Base-by-base conservation (phyloP, 257 asterid genomes). In the Jacaranda mimosifolia region DNA sequence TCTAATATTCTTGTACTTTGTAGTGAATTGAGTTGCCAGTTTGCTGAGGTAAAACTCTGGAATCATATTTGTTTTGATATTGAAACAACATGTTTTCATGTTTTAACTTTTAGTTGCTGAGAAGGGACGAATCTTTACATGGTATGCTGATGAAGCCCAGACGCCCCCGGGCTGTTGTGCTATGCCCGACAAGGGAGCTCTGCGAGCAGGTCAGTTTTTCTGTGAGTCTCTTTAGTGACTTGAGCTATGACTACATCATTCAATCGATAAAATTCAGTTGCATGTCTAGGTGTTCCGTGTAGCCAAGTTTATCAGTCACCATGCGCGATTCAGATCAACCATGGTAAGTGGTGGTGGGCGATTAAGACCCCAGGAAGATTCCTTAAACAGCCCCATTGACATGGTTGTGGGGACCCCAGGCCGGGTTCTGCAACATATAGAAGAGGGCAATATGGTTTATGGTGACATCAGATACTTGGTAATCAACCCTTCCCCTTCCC, bases 101-200 rank as follows among this genome's bases (percentile, higher is more conserved):
- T 65, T 68, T 68, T n/a, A 68, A 80, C 79, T 58, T 80, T 45
- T 80, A 96, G 99, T 81, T 93, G 91, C 76, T 96, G 87, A 86
- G 97, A 84, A 84, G 83, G 82, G 98, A 96, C 17, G 99, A 96
- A 85, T 91, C 58, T 65, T 75, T 89, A 68, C 87, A 91, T 52
- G 99, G 99, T 58, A 90, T 91, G 81, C 84, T 91, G 74, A 90
- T 93, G 95, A 93, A 89, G 91, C 94, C 99, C 26, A 91, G 91
- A 79, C 98, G 99, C 26, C 99, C 99, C 65, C 93, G 99, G 55
- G 98, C 97, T 62, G 86, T 96, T 76, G 87, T 96, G 57, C 86
- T 96, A 15, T 96, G 98, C 88, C 99, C 99, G 12, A 96, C 99
- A n/a, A 90, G 99, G 90, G 99, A 96, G 87, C 97, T 96, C 6